Conservation (phyloP, 148 eudicot species). For the Silene latifolia region DNA sequence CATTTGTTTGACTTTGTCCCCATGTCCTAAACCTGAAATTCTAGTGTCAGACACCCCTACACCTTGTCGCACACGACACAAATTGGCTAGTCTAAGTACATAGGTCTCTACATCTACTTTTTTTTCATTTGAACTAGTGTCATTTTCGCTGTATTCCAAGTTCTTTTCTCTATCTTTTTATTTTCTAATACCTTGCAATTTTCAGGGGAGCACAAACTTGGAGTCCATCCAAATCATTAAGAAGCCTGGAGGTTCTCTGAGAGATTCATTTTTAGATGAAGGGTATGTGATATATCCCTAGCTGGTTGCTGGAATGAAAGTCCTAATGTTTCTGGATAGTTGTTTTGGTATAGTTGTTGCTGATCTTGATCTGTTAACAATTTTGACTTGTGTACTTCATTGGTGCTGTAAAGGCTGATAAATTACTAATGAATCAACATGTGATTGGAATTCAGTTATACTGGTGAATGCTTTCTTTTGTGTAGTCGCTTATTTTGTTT, state of each 20-base stretch:
- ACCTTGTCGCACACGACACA: neutral
- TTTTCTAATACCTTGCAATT: constrained; percentile 20
- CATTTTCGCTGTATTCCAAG: neutral
- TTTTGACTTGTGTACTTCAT: neutral
- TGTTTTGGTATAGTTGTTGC: neutral
- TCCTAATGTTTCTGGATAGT: neutral
- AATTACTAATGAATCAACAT: neutral
- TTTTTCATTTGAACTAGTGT: too few species aligned
- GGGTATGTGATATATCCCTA: constrained; percentile 45
- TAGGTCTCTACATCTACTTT: too few species aligned
- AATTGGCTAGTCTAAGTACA: neutral
- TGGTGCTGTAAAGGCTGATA: neutral
- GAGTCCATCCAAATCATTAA: constrained; percentile 96
- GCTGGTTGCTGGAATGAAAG: neutral
- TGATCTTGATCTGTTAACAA: neutral
- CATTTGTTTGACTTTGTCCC: neutral
- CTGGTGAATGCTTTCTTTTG: neutral
- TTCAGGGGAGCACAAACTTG: constrained; percentile 95
- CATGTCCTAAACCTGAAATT: neutral
- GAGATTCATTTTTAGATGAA: constrained; percentile 89
- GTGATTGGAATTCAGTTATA: neutral
- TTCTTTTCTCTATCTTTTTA: neutral
- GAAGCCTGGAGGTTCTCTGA: constrained; percentile 95
- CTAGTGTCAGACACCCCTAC: neutral
- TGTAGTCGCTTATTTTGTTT: neutral